phyloP scores from a whole-genome alignment of 2,329 filamentous ascomycete species.

The Ophiostoma angusticollis region DNA sequence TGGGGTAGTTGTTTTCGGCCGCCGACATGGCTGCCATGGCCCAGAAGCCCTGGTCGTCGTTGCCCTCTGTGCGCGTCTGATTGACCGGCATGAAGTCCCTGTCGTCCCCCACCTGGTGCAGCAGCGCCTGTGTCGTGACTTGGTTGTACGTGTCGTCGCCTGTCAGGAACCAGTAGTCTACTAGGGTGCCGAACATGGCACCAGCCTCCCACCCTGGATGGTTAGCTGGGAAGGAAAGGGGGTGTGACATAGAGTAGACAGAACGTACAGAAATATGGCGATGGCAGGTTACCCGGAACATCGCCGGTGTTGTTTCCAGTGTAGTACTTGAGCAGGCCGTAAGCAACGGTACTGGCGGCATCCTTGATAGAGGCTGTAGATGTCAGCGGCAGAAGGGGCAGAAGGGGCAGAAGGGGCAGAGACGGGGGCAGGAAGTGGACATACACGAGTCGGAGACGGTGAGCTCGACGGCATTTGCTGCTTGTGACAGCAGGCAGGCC shows the following conservation, averaged over 20 bases:
- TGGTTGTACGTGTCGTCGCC: constrained; percentile 53
- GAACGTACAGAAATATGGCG: constrained; percentile 53
- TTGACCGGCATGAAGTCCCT: constrained; percentile 55
- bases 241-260: too few species aligned
- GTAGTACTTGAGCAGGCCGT: constrained; percentile 30
- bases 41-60: constrained; percentile 77
- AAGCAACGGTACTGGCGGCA: constrained; percentile 32
- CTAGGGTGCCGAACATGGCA: constrained; percentile 55
- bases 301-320: constrained; percentile 48
- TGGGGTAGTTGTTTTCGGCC: constrained; percentile 62
- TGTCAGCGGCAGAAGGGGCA: not conserved
- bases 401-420: not conserved
- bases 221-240: not conserved
- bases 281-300: constrained; percentile 42
- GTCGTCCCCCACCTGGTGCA: constrained; percentile 48
- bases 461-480: constrained; percentile 11
- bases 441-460: constrained; percentile 9
- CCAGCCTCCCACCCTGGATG: constrained; percentile 56
- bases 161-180: constrained; percentile 62
- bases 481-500: constrained; percentile 10
- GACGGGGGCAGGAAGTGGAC: not conserved
- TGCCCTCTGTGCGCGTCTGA: constrained; percentile 48
- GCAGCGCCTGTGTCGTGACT: constrained; percentile 42
- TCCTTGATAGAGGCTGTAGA: constrained; percentile 36
- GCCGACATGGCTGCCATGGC: constrained; percentile 69